Evolutionary conservation across 257 asterid genomes (phyloP), one percentile per base, ranked within the genome.

Genomic region (Echites panduratus): DNA sequence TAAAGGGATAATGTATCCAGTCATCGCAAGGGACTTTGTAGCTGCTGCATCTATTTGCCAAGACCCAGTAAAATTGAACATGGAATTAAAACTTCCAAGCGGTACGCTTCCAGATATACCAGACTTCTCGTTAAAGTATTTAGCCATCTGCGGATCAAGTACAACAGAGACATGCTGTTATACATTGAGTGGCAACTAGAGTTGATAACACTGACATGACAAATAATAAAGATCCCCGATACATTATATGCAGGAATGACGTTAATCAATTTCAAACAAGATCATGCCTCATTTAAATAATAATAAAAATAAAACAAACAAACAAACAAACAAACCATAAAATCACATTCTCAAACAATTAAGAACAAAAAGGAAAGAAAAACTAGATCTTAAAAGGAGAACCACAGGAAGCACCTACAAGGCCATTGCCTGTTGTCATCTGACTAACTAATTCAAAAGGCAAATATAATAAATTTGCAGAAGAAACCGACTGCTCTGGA

Each of bases 21-120:
- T 90, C 97, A 92, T 88, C 7, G 97, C 87, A 32, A 95, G 97
- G 43, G 98, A 95, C 80, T 95, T 92, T 8, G 99, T 92, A 57
- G 97, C 85, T 40, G 96, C 90, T 14, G 96, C 96, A 75, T 95
- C 99, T 27, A 89, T 79, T 83, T 89, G 95, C 96, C 94, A 84
- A 76, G 91, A 89, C 69, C 99, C 99, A 75, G 98, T 90, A 87
- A 90, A 95, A 81, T 95, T 95, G 72, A 95, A 95, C 99, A 95
- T 95, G 20, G 99, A 95, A 71, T 95, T 95, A 75, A 92, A 92
- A 88, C 97, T 87, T 75, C 99, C 99, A 43, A 92, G 96, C 16
- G 99, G 99, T 68, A 88, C 80, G 71, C 79, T 79, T 58, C 94
- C 98, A 26, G 90, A 83, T 70, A 95, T 80, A 74, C 74, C 70